These are phyloP conservation scores for Saturnispora besseyi DNA, from an alignment of 805 yeast species.

Conservation along the genomic window DNA sequence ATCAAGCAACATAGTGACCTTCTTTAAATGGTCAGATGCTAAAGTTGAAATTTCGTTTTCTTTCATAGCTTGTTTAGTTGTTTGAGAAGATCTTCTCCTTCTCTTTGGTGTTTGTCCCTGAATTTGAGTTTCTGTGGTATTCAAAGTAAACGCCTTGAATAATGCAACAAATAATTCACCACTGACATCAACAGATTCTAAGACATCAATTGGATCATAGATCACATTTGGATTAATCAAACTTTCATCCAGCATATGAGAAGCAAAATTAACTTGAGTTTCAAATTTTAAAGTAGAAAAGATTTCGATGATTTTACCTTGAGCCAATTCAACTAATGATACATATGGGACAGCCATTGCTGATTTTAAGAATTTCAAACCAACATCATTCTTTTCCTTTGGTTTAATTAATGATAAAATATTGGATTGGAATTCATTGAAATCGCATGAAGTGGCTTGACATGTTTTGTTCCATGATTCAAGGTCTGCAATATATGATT, in stretches of 20 bases:
- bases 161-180: conserved; percentile 50
- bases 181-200: conserved; percentile 47
- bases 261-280: conserved; percentile 46
- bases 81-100: conserved; percentile 73
- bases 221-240: conserved; percentile 28
- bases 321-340: conserved; percentile 39
- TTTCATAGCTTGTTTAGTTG: conserved; percentile 67
- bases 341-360: conserved; percentile 40
- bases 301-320: conserved; percentile 42
- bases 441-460: conserved; percentile 39
- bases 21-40: conserved; percentile 72
- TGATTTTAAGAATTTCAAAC: conserved; percentile 50
- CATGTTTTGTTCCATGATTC: conserved; percentile 36
- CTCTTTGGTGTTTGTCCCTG: conserved; percentile 51
- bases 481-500: conserved; percentile 40
- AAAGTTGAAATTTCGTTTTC: conserved; percentile 60
- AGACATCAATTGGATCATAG: conserved; percentile 46
- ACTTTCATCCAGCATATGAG: conserved; percentile 48
- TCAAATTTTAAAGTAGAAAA: conserved; percentile 52
- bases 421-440: conserved; percentile 45
- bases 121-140: conserved; percentile 20
- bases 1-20: conserved; percentile 71
- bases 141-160: conserved; percentile 37
- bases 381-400: conserved; percentile 48
- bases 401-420: conserved; percentile 52